phyloP scores from a whole-genome alignment of 1,139 yeast species.

The Pichia norvegensis region DNA sequence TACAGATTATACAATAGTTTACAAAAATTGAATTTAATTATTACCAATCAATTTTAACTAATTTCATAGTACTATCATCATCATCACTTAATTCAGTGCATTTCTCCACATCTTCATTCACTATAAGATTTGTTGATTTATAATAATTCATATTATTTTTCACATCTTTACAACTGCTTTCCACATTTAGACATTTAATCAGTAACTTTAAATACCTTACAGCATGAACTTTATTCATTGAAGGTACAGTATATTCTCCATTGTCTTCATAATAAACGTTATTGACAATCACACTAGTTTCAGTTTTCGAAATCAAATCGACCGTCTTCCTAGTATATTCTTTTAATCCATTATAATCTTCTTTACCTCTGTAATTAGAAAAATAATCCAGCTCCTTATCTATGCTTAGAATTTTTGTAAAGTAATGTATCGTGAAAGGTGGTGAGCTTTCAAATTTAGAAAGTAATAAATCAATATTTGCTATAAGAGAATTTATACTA shows the following conservation, averaged over 20 bases:
- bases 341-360: slow-evolving; percentile 2
- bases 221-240: not conserved
- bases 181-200: not conserved
- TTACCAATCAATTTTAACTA: slow-evolving; percentile 9
- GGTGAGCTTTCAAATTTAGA: slow-evolving; percentile 11
- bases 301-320: slow-evolving; percentile 3
- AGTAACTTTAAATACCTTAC: not conserved
- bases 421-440: slow-evolving; percentile 15
- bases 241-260: not conserved
- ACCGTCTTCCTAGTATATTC: slow-evolving; percentile 2
- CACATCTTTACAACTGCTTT: slow-evolving; percentile 6
- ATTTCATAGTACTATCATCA: slow-evolving; percentile 4
- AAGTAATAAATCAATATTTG: not conserved
- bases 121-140: slow-evolving; percentile 5
- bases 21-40: not conserved
- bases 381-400: not conserved
- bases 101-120: not conserved
- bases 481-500: not conserved
- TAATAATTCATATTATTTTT: slow-evolving; percentile 5
- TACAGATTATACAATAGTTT: not conserved
- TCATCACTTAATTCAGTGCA: not conserved
- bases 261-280: slow-evolving; percentile 7
- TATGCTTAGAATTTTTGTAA: slow-evolving; percentile 1
- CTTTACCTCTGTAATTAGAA: not conserved
- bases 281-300: not conserved